Evolutionary conservation across 1,284 basidiomycete genomes (phyloP).

Genomic region (Malassezia japonica): DNA sequence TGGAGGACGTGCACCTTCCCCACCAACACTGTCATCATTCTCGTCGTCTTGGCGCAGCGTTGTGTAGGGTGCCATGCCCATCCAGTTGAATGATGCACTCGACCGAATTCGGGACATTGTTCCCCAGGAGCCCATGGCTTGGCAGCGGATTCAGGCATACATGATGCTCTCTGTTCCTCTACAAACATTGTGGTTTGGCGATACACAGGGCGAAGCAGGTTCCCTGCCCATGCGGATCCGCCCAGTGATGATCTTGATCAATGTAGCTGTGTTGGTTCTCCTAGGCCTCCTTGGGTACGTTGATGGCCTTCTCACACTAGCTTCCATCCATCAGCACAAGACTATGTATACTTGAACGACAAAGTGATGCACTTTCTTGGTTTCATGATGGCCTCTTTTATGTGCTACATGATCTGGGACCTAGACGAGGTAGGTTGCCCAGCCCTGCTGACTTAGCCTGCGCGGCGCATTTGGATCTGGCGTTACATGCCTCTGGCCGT

Average conservation of each 20-base stretch:
- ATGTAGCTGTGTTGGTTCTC: conserved; percentile 25
- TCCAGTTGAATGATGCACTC: conserved; percentile 28
- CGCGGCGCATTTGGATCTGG: conserved; percentile 66
- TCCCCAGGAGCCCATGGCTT: background rate
- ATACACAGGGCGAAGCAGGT: background rate
- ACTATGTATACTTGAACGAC: conserved; percentile 62
- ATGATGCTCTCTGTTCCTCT: conserved; percentile 25
- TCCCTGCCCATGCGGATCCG: conserved; percentile 30
- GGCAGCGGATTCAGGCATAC: conserved; percentile 17
- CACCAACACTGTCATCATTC: too few species aligned
- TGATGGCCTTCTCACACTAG: conserved; percentile 2
- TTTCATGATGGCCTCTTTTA: conserved; percentile 63
- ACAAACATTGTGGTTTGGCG: conserved; percentile 17
- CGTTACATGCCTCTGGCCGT: conserved; percentile 63
- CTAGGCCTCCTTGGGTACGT: conserved; percentile 33
- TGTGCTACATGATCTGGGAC: conserved; percentile 79
- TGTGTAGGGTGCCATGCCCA: conserved; percentile 34
- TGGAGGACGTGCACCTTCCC: too few species aligned
- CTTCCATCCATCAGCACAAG: conserved; percentile 35
- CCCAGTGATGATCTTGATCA: conserved; percentile 30
- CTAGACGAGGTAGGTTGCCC: conserved; percentile 63
- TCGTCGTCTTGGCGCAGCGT: conserved; percentile 19
- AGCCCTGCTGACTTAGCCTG: conserved; percentile 14
- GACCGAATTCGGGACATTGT: background rate
- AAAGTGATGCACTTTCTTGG: conserved; percentile 75